Evolutionary conservation across 2,329 filamentous ascomycete species (phyloP).

Genomic region (Onygena corvina): DNA sequence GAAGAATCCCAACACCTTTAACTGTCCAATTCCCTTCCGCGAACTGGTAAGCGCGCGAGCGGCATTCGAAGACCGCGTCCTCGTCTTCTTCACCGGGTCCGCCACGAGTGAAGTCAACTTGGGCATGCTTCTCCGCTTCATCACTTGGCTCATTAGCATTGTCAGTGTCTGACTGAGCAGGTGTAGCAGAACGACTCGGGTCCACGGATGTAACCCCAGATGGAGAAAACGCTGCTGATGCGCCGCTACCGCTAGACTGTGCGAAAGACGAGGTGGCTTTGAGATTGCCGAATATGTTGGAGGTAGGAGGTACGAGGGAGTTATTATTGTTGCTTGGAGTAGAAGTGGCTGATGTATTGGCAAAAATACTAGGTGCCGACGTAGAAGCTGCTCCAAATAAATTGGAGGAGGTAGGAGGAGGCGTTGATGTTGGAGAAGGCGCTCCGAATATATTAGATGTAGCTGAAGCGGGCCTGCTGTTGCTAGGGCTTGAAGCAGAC

Average conservation of each 20-base stretch:
- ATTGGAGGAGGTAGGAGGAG: slow-evolving; percentile 3
- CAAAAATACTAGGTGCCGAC: background rate
- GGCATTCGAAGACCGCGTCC: slow-evolving; percentile 55
- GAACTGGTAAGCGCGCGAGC: slow-evolving; percentile 57
- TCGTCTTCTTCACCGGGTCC: slow-evolving; percentile 63
- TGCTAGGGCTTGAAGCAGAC: background rate
- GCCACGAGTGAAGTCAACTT: slow-evolving; percentile 56
- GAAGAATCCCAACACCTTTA: slow-evolving; percentile 59
- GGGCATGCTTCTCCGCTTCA: slow-evolving; percentile 49
- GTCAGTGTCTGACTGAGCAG: slow-evolving; percentile 31
- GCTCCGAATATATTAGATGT: slow-evolving; percentile 3
- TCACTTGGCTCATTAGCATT: slow-evolving; percentile 34
- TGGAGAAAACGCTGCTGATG: slow-evolving; percentile 8
- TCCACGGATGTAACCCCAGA: slow-evolving; percentile 27
- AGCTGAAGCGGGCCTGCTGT: background rate
- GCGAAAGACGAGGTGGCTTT: background rate
- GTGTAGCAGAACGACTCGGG: slow-evolving; percentile 36
- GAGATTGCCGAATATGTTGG: slow-evolving; percentile 9
- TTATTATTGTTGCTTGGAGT: background rate
- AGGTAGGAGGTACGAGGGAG: slow-evolving; percentile 1
- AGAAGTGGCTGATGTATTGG: background rate
- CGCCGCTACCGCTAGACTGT: background rate
- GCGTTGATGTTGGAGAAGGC: slow-evolving; percentile 6
- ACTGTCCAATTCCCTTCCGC: slow-evolving; percentile 49
- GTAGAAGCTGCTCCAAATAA: background rate